Percentiles rank a stretch among this genome's conserved stretches.
These are phyloP conservation scores for Ulota crispa DNA, from an alignment of 225 moss, liverwort and hornwort genomes.

Conservation along the genomic window DNA sequence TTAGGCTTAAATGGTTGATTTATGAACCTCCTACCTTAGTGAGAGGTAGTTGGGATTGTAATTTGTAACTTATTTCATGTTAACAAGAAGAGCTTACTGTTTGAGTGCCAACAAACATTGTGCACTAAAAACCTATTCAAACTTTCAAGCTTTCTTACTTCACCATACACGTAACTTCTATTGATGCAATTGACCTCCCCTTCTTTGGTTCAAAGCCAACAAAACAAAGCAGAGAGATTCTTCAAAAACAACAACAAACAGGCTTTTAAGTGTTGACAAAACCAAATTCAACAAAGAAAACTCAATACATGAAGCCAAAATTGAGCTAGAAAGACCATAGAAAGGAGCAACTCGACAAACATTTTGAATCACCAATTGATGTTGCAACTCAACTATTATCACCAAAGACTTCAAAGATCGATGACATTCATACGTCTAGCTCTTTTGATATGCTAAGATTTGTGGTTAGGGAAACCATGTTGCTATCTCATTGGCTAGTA, in stretches of 20 bases:
- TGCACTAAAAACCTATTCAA: background rate
- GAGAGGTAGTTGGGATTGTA: background rate
- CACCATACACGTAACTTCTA: background rate
- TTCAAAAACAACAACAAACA: background rate
- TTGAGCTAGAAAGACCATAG: background rate
- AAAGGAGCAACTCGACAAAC: background rate
- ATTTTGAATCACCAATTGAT: background rate
- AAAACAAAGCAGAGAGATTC: background rate
- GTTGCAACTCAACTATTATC: background rate
- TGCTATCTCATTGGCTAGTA: background rate
- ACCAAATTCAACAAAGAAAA: background rate
- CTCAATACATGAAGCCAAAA: background rate
- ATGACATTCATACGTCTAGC: background rate
- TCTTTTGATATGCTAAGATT: background rate
- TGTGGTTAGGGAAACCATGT: background rate
- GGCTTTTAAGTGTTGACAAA: background rate
- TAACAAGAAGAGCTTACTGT: background rate
- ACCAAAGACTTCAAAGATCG: background rate
- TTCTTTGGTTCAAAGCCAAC: background rate
- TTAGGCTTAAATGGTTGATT: no score
- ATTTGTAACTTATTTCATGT: background rate
- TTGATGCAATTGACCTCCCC: background rate
- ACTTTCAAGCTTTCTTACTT: background rate
- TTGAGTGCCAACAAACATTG: background rate
- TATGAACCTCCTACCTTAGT: no score